These are phyloP conservation scores for Candida glaebosa DNA, from an alignment of 805 yeast genomes.

Conservation along the genomic window DNA sequence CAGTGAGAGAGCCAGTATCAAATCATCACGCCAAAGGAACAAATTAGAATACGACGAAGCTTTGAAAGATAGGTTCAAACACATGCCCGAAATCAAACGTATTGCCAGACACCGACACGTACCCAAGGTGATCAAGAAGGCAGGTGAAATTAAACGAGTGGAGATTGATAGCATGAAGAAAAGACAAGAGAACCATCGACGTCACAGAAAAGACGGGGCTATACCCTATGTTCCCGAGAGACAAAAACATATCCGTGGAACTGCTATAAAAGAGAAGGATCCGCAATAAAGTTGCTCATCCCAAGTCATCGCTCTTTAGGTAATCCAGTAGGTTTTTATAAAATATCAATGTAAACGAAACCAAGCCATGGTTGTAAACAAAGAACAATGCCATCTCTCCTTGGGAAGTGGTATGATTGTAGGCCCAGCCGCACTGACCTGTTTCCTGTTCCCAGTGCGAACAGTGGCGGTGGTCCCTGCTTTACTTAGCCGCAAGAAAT, in stretches of 20 bases:
- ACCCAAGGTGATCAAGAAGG: conserved; percentile 84
- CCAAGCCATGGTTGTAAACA: background rate
- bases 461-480: too few relatives aligned
- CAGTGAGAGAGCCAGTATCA: conserved; percentile 76
- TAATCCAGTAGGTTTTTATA: too few relatives aligned
- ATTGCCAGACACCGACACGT: conserved; percentile 90
- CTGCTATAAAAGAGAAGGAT: conserved; percentile 55
- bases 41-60: conserved; percentile 89
- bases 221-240: conserved; percentile 67
- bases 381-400: too few relatives aligned
- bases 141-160: conserved; percentile 75
- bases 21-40: conserved; percentile 73
- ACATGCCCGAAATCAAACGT: conserved; percentile 94
- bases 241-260: conserved; percentile 81
- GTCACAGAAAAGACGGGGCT: conserved; percentile 64
- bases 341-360: too few relatives aligned
- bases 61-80: conserved; percentile 85
- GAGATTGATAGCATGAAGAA: conserved; percentile 73
- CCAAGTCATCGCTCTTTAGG: too few relatives aligned
- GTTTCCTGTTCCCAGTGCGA: too few relatives aligned
- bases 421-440: background rate
- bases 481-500: background rate
- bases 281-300: too few relatives aligned
- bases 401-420: background rate
- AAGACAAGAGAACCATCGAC: conserved; percentile 79